These are phyloP conservation scores for Lepiota brunneoincarnata DNA, from an alignment of 768 basidiomycete genomes.

Conservation along the genomic window DNA sequence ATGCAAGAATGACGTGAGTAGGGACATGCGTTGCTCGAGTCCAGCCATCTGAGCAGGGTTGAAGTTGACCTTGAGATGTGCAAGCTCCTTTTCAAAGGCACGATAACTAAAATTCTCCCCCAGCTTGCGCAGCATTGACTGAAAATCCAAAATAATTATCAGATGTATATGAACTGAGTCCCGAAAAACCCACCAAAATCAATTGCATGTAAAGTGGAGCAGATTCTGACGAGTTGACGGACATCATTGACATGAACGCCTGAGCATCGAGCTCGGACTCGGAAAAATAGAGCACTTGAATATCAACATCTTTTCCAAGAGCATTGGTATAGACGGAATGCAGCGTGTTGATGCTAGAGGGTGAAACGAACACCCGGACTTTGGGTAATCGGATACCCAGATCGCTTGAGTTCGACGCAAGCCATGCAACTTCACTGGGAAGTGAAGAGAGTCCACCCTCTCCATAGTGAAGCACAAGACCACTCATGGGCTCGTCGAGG, in stretches of 20 bases:
- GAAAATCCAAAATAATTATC: neutral
- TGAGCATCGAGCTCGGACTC: slow-evolving; percentile 65
- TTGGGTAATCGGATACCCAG: slow-evolving; percentile 28
- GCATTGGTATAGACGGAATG: slow-evolving; percentile 47
- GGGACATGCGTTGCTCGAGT: slow-evolving; percentile 60
- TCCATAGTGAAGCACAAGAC: slow-evolving; percentile 68
- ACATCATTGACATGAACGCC: slow-evolving; percentile 76
- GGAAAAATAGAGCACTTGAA: slow-evolving; percentile 53
- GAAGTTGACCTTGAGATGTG: slow-evolving; percentile 46
- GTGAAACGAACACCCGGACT: slow-evolving; percentile 56
- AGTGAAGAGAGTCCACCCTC: slow-evolving; percentile 57
- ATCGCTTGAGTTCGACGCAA: slow-evolving; percentile 32
- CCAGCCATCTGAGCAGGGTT: slow-evolving; percentile 54
- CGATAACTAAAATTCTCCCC: slow-evolving; percentile 57
- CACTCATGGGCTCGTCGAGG: slow-evolving; percentile 52
- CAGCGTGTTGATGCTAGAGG: slow-evolving; percentile 61
- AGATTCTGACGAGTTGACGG: slow-evolving; percentile 55
- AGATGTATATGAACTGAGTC: neutral
- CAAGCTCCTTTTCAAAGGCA: slow-evolving; percentile 46
- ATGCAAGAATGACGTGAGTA: slow-evolving; percentile 59
- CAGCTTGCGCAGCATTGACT: slow-evolving; percentile 61
- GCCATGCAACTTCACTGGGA: slow-evolving; percentile 69
- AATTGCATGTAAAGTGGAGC: slow-evolving; percentile 72
- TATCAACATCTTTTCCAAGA: slow-evolving; percentile 44
- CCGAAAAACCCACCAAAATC: slow-evolving; percentile 45